These are phyloP conservation scores for Trichoderma sp. DNA, from an alignment of 2,329 filamentous ascomycete species.

Conservation along the genomic window DNA sequence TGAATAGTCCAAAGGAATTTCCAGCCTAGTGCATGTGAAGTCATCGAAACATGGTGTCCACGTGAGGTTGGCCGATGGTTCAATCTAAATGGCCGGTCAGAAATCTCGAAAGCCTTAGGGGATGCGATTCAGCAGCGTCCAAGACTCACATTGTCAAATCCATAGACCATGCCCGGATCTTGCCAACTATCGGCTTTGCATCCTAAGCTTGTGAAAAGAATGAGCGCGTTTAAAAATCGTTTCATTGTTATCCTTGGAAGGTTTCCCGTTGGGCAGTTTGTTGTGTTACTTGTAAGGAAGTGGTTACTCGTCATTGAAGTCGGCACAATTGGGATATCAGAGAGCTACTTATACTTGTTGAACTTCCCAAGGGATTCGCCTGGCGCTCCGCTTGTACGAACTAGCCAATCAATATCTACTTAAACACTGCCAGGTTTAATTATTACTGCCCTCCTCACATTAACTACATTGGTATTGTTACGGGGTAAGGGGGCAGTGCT, in stretches of 20 bases:
- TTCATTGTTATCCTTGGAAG: neutral
- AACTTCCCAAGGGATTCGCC: neutral
- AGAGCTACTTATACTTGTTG: neutral
- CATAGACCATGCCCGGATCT: neutral
- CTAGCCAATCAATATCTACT: neutral
- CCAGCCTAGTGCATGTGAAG: neutral
- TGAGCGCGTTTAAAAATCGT: neutral
- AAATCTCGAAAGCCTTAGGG: neutral
- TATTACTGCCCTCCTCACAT: neutral
- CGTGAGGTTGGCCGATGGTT: neutral
- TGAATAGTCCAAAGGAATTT: neutral
- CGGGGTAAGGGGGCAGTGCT: neutral
- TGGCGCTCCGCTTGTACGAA: neutral
- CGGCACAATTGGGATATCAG: neutral
- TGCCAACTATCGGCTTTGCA: neutral
- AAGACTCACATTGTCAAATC: neutral
- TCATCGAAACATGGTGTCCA: neutral
- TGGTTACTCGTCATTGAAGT: neutral
- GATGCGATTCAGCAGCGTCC: neutral
- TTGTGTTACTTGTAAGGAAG: neutral
- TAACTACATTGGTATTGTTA: neutral
- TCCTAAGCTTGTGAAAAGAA: neutral
- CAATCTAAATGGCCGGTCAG: neutral
- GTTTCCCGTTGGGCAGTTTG: neutral
- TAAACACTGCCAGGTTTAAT: neutral